Conservation (phyloP, 805 yeast genomes). For the Saccharomycopsis guyanensis region DNA sequence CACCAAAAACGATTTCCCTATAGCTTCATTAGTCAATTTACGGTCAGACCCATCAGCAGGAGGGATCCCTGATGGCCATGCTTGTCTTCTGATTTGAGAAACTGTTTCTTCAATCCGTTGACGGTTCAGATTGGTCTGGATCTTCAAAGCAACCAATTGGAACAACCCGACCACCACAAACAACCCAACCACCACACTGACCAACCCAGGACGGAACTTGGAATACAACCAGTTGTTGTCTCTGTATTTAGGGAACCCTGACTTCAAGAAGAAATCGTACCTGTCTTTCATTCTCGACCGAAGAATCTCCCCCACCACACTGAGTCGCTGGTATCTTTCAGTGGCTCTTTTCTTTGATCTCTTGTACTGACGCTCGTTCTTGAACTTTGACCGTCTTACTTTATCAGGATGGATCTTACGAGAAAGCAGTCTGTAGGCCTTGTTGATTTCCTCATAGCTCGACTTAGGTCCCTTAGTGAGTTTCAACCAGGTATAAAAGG, state of each 20-base stretch:
- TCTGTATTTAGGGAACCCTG: slow-evolving; percentile 77
- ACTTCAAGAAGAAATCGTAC: slow-evolving; percentile 75
- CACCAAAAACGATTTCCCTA: slow-evolving; percentile 47
- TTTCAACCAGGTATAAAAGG: slow-evolving; percentile 64
- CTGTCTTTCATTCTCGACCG: slow-evolving; percentile 54
- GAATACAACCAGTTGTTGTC: slow-evolving; percentile 58
- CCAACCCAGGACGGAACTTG: slow-evolving; percentile 61
- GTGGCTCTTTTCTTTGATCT: slow-evolving; percentile 41
- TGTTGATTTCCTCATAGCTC: slow-evolving; percentile 45
- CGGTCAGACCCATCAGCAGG: slow-evolving; percentile 42
- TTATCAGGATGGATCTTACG: slow-evolving; percentile 85
- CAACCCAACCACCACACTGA: slow-evolving; percentile 43
- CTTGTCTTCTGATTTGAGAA: slow-evolving; percentile 42
- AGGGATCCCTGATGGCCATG: slow-evolving; percentile 46
- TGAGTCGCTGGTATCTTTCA: slow-evolving; percentile 70
- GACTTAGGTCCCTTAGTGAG: slow-evolving; percentile 35
- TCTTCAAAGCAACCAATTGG: slow-evolving; percentile 49
- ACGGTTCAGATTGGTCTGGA: slow-evolving; percentile 49
- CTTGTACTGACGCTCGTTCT: slow-evolving; percentile 25
- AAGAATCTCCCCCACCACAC: slow-evolving; percentile 67
- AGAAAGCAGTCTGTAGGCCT: slow-evolving; percentile 65
- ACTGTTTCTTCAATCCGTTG: slow-evolving; percentile 48
- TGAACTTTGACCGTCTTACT: slow-evolving; percentile 33
- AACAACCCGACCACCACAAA: slow-evolving; percentile 43
- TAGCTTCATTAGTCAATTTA: slow-evolving; percentile 33